Base-by-base conservation (phyloP, 306 rosid genomes). In the Trifolium pratense region DNA sequence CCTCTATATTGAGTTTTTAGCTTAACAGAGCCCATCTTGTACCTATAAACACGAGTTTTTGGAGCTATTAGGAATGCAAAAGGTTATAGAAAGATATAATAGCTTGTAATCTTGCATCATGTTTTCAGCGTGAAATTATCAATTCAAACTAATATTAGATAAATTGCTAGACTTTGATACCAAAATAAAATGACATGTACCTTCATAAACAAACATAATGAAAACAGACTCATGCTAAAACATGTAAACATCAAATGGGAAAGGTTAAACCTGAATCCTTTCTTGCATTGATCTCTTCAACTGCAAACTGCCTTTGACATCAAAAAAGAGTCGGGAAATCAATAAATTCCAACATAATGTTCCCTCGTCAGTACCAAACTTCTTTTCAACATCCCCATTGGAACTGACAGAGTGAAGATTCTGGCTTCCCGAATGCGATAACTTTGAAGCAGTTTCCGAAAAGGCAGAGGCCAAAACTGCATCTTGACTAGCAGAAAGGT, bases 261-360 rank as follows among this genome's bases (percentile, higher is more conserved):
- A 76, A 79, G 72, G 52, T 70, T 42, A 45, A 39, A 94, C 99
- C 97, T 94, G 96, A 86, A 94, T 84, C 81, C 87, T 88, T 75
- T 71, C 84, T 78, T 78, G 90, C 20, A 94, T 5, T 65, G 88
- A 86, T 75, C 74, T 87, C 80, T 83, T 91, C 71, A 91, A 74
- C 70, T 74, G 82, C 34, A 63, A 53, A 58, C 83, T 91, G 71
- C 75, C 86, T 82, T 81, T 91, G 78, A 77, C 86, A 76, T 94
- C 99, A 83, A 89, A 94, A 86, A 94, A 94, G 71, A 91, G 84
- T 42, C 99, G 87, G 14, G 96, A 88, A 67, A 94, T 81, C 75
- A 94, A 79, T 84, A 94, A 82, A 83, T 91, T 94, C 96, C 84
- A 89, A 66, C 90, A 88, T 45, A 91, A 83, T 43, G 97, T 83